Evolutionary conservation across 164 flowering plant genomes (phyloP), one percentile per base, ranked within the genome.

Genomic region (Kingdonia uniflora): DNA sequence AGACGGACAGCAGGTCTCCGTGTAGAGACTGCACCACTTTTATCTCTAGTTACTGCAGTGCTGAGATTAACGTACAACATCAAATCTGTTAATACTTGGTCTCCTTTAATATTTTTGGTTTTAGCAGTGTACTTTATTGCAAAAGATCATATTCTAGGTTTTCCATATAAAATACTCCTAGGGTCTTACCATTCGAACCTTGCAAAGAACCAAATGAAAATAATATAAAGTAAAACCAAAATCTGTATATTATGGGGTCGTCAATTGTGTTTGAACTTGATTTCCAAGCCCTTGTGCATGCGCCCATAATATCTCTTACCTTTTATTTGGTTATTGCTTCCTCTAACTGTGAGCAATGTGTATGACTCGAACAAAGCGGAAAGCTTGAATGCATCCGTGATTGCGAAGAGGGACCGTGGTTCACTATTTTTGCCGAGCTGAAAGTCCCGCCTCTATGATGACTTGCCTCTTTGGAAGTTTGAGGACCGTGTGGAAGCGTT

Each of bases 381-480:
- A 94, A 89, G 78, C 97, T 89, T 20, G 99, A 94, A 60, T 94
- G 99, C 63, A 23, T 83, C 87, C 50, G 78, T 89, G 19, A 56
- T 78, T 59, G 88, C 79, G 46, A 82, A 80, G 69, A 62, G 16
- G 90, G 96, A 33, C 68, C 75, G 17, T 69, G 67, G 65, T 79
- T 87, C 69, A 81, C 80, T 26, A 78, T 94, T 50, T 80, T 65
- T 89, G 90, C 71, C 76, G 86, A 69, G 90, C 97, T 55, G 99
- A 94, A 75, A 89, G 97, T 57, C 99, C 99, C 57, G 97, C 90
- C 19, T 81, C 96, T 13, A 81, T 94, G 97, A 80, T 59, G 94
- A 76, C 55, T 71, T 87, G 57, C 97, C 88, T 14, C 84, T 85
- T 52, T 89, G 99, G 99, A 94, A 87, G 63, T 85, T 81, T 76